A percentile compares a stretch with the other conserved stretches of the same genome.
These are phyloP conservation scores for Pezicula neosporulosa DNA, from an alignment of 2,329 filamentous ascomycete species.

Conservation along the genomic window DNA sequence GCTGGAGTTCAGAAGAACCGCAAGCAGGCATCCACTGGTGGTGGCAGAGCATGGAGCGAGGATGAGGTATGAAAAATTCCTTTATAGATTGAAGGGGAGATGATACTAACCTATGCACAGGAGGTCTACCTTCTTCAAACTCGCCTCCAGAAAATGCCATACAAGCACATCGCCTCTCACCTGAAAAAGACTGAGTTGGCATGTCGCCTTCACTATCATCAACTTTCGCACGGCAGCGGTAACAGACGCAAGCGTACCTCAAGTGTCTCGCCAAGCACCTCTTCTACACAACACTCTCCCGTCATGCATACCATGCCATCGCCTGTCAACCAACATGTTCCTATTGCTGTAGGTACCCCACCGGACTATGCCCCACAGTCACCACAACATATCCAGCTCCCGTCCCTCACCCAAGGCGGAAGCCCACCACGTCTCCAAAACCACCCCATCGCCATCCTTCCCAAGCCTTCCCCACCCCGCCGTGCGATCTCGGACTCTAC, in stretches of 20 bases:
- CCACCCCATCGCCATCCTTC: constrained; percentile 59
- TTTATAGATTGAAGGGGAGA: neutral
- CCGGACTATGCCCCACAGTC: constrained; percentile 35
- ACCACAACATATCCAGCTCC: constrained; percentile 32
- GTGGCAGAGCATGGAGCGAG: constrained; percentile 80
- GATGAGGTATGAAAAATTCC: constrained; percentile 62
- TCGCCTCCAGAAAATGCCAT: constrained; percentile 83
- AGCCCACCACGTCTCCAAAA: constrained; percentile 38
- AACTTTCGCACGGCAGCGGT: constrained; percentile 71
- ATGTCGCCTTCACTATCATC: constrained; percentile 84
- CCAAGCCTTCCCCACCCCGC: constrained; percentile 54
- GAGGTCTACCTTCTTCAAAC: constrained; percentile 82
- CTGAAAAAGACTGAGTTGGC: constrained; percentile 86
- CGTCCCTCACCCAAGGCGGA: constrained; percentile 42
- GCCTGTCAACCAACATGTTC: constrained; percentile 40
- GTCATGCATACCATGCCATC: constrained; percentile 45
- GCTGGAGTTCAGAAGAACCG: constrained; percentile 58
- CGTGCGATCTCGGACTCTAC: constrained; percentile 39
- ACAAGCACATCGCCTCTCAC: constrained; percentile 84
- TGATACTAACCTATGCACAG: constrained; percentile 37
- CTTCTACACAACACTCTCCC: constrained; percentile 47
- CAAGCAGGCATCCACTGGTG: constrained; percentile 67
- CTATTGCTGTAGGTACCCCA: constrained; percentile 19
- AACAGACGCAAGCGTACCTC: constrained; percentile 75
- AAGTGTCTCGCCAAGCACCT: constrained; percentile 66